Evolutionary conservation across 2,329 filamentous ascomycete genomes (phyloP).

Genomic region (Magnaporthiopsis incrustans): DNA sequence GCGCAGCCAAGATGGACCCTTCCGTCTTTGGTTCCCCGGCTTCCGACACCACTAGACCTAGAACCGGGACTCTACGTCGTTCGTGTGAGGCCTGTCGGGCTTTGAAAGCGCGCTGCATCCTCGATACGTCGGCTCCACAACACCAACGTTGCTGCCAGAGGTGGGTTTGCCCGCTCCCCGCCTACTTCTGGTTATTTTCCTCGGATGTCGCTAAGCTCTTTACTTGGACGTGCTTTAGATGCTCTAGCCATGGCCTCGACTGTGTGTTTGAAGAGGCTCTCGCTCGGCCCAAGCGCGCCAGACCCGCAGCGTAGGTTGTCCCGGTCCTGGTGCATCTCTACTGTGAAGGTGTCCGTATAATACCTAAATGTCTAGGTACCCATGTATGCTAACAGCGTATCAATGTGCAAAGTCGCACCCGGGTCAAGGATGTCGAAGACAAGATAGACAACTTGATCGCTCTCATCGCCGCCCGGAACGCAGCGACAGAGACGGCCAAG

Average conservation of each 20-base stretch:
- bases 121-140: slow-evolving; percentile 6
- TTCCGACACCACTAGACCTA: slow-evolving; percentile 4
- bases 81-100: slow-evolving; percentile 17
- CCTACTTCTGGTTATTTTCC: background rate
- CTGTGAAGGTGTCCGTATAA: background rate
- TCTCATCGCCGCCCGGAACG: slow-evolving; percentile 22
- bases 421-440: slow-evolving; percentile 17
- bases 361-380: background rate
- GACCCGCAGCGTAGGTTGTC: slow-evolving; percentile 12
- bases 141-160: slow-evolving; percentile 13
- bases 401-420: slow-evolving; percentile 11
- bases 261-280: slow-evolving; percentile 18
- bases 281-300: slow-evolving; percentile 16
- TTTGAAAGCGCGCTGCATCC: slow-evolving; percentile 16
- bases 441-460: slow-evolving; percentile 17
- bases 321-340: background rate
- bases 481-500: slow-evolving; percentile 7
- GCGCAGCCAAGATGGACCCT: background rate
- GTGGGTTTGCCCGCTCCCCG: slow-evolving; percentile 4
- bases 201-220: background rate
- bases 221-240: slow-evolving; percentile 7
- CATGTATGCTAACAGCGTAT: background rate
- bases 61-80: slow-evolving; percentile 15
- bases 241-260: slow-evolving; percentile 11
- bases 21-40: background rate